Percentiles rank a stretch among this genome's conserved stretches.
These are phyloP conservation scores for Liriodendron chinense DNA, from an alignment of 164 flowering plant species.

Conservation along the genomic window DNA sequence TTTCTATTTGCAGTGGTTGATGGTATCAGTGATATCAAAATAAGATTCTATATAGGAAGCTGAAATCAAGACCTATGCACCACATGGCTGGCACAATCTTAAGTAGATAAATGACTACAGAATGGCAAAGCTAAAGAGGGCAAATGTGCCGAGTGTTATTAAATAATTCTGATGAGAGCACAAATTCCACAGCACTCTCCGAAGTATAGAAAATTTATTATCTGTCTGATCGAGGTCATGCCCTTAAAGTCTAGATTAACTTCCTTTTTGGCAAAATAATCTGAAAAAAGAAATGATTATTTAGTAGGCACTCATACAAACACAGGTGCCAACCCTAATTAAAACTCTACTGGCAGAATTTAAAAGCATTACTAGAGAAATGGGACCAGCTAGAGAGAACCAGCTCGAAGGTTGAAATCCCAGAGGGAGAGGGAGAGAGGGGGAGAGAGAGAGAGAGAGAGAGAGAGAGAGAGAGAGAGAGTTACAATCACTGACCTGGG, in stretches of 20 bases:
- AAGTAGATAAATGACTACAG: neutral
- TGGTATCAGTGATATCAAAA: neutral
- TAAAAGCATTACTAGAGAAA: neutral
- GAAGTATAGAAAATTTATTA: too few relatives aligned
- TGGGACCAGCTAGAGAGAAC: neutral
- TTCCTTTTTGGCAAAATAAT: too few relatives aligned
- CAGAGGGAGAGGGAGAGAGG: too few relatives aligned
- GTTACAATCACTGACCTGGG: constrained; percentile 49
- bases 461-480: too few relatives aligned
- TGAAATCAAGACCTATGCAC: neutral
- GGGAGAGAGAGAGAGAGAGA: too few relatives aligned
- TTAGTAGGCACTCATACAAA: too few relatives aligned
- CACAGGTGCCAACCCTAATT: too few relatives aligned
- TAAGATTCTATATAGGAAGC: neutral
- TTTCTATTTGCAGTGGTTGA: neutral
- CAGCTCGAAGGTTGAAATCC: neutral
- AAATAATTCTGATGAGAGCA: too few relatives aligned
- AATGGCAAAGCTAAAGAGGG: neutral
- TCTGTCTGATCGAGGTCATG: neutral
- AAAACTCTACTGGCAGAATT: neutral
- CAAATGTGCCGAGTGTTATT: neutral
- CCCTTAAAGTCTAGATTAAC: too few relatives aligned
- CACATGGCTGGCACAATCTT: neutral
- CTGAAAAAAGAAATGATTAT: too few relatives aligned
- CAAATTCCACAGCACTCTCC: neutral